A percentile compares a stretch with the other conserved stretches of the same genome.
These are phyloP conservation scores for Phytophthora brassicae DNA, from an alignment of 352 stramenopile genomes.

Conservation along the genomic window DNA sequence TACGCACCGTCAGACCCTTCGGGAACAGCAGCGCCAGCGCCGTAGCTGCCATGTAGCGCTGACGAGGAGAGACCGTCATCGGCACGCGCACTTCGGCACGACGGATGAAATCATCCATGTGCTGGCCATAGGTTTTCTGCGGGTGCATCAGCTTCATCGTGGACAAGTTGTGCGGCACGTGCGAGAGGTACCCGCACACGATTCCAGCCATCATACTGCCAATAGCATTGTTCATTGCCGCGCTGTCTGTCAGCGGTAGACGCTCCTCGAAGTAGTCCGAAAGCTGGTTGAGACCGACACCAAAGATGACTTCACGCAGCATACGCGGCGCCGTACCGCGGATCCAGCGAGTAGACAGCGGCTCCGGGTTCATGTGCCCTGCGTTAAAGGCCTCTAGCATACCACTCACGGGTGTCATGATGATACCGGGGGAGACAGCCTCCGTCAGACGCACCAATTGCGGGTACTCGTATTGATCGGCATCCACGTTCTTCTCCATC, in stretches of 20 bases:
- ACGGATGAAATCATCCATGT: conserved; percentile 87
- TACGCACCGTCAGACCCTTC: conserved; percentile 88
- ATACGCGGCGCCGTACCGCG: conserved; percentile 83
- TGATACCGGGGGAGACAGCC: conserved; percentile 86
- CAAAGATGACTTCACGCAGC: conserved; percentile 93
- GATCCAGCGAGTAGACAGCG: conserved; percentile 88
- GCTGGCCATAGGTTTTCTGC: conserved; percentile 78
- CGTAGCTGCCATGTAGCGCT: conserved; percentile 67
- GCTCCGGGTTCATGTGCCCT: conserved; percentile 92
- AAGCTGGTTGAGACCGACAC: conserved; percentile 92
- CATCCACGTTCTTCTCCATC: conserved; percentile 85
- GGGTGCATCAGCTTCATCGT: conserved; percentile 95
- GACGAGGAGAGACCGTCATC: conserved; percentile 66
- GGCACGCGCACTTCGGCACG: conserved; percentile 82
- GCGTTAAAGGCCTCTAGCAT: conserved; percentile 93
- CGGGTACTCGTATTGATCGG: conserved; percentile 82
- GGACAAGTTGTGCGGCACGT: conserved; percentile 96
- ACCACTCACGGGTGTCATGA: conserved; percentile 93
- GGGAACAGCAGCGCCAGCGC: conserved; percentile 86
- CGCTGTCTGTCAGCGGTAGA: conserved; percentile 63
- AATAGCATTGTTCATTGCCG: conserved; percentile 86
- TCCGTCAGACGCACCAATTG: conserved; percentile 75
- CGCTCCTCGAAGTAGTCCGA: conserved; percentile 94
- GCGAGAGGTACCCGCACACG: conserved; percentile 91
- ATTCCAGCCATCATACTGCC: conserved; percentile 89